Percentiles rank a stretch among this genome's conserved stretches.
These are phyloP conservation scores for Alternaria triticina DNA, from an alignment of 2,329 filamentous ascomycete genomes.

Conservation along the genomic window DNA sequence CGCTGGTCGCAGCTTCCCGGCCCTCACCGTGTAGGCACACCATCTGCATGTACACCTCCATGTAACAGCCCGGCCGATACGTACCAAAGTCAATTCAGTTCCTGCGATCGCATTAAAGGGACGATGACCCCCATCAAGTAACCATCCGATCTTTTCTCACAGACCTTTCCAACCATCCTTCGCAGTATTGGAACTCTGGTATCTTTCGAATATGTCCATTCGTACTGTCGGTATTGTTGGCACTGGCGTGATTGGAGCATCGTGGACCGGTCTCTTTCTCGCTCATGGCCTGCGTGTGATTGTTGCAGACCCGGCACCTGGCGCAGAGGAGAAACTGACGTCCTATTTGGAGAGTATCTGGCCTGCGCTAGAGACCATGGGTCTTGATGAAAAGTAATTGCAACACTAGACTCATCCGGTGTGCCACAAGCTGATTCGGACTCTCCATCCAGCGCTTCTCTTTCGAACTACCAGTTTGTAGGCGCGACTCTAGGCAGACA, in stretches of 20 bases:
- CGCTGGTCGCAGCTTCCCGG: background rate
- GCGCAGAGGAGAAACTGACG: constrained; percentile 30
- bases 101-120: background rate
- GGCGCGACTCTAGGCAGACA: background rate
- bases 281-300: constrained; percentile 49
- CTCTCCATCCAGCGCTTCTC: background rate
- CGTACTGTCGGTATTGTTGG: constrained; percentile 44
- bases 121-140: background rate
- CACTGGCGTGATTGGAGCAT: constrained; percentile 50
- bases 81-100: background rate
- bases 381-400: background rate
- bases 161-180: background rate
- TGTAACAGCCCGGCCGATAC: background rate
- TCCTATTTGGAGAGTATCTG: background rate
- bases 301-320: constrained; percentile 51
- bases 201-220: background rate
- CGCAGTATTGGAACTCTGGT: background rate
- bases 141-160: background rate
- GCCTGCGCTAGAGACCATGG: background rate
- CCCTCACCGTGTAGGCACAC: background rate
- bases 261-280: constrained; percentile 52
- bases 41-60: background rate
- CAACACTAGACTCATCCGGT: background rate
- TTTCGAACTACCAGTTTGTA: background rate
- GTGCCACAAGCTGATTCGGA: background rate